Percentiles rank a stretch among this genome's conserved stretches.
These are phyloP conservation scores for Ascodesmis nigricans DNA, from an alignment of 495 filamentous ascomycete species.

Conservation along the genomic window DNA sequence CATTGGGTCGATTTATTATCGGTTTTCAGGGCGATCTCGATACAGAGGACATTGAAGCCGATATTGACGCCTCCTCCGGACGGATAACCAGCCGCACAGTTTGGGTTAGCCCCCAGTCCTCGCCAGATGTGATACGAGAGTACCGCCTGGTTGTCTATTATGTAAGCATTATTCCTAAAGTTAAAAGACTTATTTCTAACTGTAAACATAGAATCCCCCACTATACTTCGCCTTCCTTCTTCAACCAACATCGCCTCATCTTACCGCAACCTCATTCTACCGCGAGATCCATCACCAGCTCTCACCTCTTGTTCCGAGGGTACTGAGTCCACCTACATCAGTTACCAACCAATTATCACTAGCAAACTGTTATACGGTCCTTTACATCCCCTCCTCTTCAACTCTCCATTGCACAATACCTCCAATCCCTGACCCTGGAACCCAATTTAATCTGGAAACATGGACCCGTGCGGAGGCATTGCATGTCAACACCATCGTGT, in stretches of 20 bases:
- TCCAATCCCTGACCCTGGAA: constrained; percentile 53
- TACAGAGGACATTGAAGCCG: constrained; percentile 15
- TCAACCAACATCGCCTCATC: constrained; percentile 39
- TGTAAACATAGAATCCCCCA: constrained; percentile 34
- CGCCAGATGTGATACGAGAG: constrained; percentile 7
- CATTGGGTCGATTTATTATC: constrained; percentile 13
- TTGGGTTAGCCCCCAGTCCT: constrained; percentile 8
- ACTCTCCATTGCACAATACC: constrained; percentile 44
- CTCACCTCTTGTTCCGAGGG: constrained; percentile 32
- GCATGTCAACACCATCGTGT: constrained; percentile 66
- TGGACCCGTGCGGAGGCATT: constrained; percentile 81
- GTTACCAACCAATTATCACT: constrained; percentile 35
- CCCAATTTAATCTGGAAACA: constrained; percentile 15
- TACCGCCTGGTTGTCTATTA: constrained; percentile 18
- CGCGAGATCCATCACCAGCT: constrained; percentile 64
- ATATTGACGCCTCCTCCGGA: constrained; percentile 10
- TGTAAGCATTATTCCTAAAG: constrained; percentile 6
- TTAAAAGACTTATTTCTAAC: constrained; percentile 2
- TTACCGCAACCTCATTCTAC: constrained; percentile 52
- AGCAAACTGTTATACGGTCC: constrained; percentile 25
- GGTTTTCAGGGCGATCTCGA: constrained; percentile 20
- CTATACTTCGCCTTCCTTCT: constrained; percentile 89
- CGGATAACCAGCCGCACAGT: constrained; percentile 16
- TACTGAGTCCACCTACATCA: background rate
- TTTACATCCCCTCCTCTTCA: constrained; percentile 25